phyloP scores from a whole-genome alignment of 768 basidiomycete species.

The Dacryopinax spathularia region DNA sequence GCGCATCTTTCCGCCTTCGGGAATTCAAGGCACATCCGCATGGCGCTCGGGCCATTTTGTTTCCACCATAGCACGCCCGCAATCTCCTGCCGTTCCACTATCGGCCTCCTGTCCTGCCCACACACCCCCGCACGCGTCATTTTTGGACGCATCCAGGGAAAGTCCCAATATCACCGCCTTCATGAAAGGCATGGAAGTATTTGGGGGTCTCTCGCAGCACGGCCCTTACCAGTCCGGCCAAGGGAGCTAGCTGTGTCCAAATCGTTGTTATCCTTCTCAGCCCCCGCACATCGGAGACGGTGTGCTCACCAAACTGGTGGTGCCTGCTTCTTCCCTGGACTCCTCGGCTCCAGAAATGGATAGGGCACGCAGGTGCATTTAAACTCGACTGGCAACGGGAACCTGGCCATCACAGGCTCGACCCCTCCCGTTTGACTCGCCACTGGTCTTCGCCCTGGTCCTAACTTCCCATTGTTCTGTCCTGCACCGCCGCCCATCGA shows the following conservation, averaged over 20 bases:
- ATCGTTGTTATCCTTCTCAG: too few species aligned
- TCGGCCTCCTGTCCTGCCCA: not conserved
- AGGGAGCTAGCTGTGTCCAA: too few species aligned
- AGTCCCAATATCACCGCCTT: not conserved
- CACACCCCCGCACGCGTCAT: constrained; percentile 1
- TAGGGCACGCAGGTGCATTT: not conserved
- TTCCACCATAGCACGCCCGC: not conserved
- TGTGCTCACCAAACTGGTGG: not conserved
- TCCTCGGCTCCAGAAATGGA: not conserved
- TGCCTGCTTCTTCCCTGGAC: too few species aligned
- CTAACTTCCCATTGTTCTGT: too few species aligned
- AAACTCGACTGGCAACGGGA: not conserved
- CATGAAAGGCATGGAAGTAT: not conserved
- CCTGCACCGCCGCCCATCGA: too few species aligned
- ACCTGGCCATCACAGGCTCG: not conserved
- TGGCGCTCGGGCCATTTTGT: not conserved
- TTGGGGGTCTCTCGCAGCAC: too few species aligned
- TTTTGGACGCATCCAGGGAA: not conserved
- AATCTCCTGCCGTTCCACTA: not conserved
- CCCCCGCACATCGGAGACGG: not conserved
- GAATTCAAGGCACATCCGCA: not conserved
- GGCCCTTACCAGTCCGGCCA: too few species aligned
- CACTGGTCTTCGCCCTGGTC: too few species aligned
- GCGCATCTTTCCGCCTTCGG: not conserved
- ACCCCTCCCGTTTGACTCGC: not conserved